Evolutionary conservation across 352 stramenopile genomes (phyloP), one percentile per base, ranked within the genome.

Genomic region (Saprolegnia diclina): DNA sequence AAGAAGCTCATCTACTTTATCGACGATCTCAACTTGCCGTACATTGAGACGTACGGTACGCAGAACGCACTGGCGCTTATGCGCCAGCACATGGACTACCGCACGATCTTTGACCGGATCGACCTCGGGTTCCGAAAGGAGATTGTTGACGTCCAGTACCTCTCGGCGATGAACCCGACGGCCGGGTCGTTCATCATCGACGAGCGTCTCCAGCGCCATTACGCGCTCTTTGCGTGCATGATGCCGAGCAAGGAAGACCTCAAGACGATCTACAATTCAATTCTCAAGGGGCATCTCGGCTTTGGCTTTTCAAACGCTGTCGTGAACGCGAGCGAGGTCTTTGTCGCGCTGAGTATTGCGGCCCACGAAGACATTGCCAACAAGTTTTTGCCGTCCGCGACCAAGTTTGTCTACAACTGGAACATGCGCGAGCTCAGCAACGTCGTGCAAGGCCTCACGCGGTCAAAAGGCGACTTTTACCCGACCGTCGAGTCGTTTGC

Each of bases 341-440:
- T 98, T 67, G 91, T 98, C 13, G 92, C 97, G 16, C 84, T 91
- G 9, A 96, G 90, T 9, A 94, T 94, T 50, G 68, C 91, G 42
- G 75, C 98, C 55, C 94, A 99, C 45, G 76, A 88, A 24, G 85
- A 95, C 56, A 97, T 99, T 71, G 87, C 86, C 38, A 85, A 92
- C 44, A 93, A 94, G 53, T 99, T 99, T 76, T 74, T 99, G 5
- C 95, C 95, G 3, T 98, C 90, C 45, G 95, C 94, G 48, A 93
- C 97, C n/a, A 97, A 98, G 74, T 98, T 99, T 73, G 97, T 98
- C 68, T 99, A 99, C 80, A 98, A 98, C 73, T 99, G 96, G 94
- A 98, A 98, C 77, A 98, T 95, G 93, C 89, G 95, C 18, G 94
- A 99, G 69, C 78, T 99, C 4, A 96, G 87, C 5, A 98, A 98